A percentile compares a stretch with the other conserved stretches of the same genome.
These are phyloP conservation scores for Fusarium miscanthi DNA, from an alignment of 2,329 filamentous ascomycete species.

Conservation along the genomic window DNA sequence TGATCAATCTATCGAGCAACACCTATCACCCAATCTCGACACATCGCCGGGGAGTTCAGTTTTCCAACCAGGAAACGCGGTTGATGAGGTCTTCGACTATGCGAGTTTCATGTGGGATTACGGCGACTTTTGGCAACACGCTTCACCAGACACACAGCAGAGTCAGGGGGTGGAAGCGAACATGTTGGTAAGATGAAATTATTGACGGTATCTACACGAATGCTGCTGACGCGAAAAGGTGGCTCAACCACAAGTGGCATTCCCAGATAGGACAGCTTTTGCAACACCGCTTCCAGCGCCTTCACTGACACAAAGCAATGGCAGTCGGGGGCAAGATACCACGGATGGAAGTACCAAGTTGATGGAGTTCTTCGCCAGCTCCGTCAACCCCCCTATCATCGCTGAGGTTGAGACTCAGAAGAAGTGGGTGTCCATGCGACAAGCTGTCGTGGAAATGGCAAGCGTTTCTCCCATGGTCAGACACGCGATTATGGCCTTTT, in stretches of 20 bases:
- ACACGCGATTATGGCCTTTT: constrained; percentile 63
- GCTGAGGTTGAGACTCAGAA: constrained; percentile 64
- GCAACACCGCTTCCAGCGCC: constrained; percentile 33
- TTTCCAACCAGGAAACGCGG: constrained; percentile 47
- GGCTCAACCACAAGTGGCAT: constrained; percentile 40
- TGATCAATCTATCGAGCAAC: constrained; percentile 30
- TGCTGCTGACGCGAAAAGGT: constrained; percentile 16
- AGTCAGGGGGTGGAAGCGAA: constrained; percentile 40
- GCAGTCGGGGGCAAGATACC: constrained; percentile 17
- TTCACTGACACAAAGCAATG: constrained; percentile 38
- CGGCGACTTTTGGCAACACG: constrained; percentile 50
- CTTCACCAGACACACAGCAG: constrained; percentile 42
- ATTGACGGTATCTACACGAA: no score
- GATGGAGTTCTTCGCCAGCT: constrained; percentile 60
- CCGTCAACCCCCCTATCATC: constrained; percentile 63
- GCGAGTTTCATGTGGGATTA: constrained; percentile 62
- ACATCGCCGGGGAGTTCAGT: constrained; percentile 43
- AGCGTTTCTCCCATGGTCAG: constrained; percentile 59
- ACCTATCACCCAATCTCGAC: constrained; percentile 45
- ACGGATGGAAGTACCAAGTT: constrained; percentile 45
- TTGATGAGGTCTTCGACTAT: constrained; percentile 59
- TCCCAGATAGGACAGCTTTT: constrained; percentile 40
- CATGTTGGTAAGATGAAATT: constrained; percentile 32
- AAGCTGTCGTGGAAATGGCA: constrained; percentile 61
- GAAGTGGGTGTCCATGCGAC: constrained; percentile 62